These are phyloP conservation scores for Arthroderma sp. DNA, from an alignment of 2,329 filamentous ascomycete genomes.

Conservation along the genomic window DNA sequence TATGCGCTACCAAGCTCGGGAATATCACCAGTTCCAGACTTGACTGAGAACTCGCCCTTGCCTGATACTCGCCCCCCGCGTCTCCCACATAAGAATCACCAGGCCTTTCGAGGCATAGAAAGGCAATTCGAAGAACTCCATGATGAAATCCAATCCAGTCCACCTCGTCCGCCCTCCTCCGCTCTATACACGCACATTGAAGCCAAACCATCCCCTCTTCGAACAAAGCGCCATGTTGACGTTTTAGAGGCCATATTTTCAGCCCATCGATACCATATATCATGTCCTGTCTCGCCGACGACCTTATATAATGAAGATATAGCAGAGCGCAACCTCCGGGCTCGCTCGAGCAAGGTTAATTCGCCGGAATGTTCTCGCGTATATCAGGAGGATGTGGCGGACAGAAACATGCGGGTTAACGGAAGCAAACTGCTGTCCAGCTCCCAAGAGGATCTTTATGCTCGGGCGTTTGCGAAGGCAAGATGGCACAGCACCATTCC, in stretches of 20 bases:
- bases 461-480: neutral
- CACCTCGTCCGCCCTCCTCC: conserved; percentile 16
- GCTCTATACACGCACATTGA: conserved; percentile 13
- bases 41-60: neutral
- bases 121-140: conserved; percentile 28
- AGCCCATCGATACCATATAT: conserved; percentile 19
- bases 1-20: neutral
- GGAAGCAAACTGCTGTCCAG: conserved; percentile 2
- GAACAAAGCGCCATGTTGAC: conserved; percentile 26
- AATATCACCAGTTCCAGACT: neutral
- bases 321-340: conserved; percentile 25
- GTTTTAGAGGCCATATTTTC: conserved; percentile 27
- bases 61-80: conserved; percentile 8
- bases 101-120: conserved; percentile 26
- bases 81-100: conserved; percentile 15
- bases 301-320: conserved; percentile 31
- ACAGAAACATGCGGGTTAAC: conserved; percentile 25
- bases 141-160: conserved; percentile 20
- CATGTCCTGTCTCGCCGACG: conserved; percentile 18
- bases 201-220: conserved; percentile 8
- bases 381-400: conserved; percentile 31
- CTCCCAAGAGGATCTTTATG: neutral
- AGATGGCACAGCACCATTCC: neutral
- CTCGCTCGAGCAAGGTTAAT: neutral
- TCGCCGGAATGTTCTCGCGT: conserved; percentile 7